Conservation (phyloP, 176 grass and related monocot species). For the Triticum turgidum region DNA sequence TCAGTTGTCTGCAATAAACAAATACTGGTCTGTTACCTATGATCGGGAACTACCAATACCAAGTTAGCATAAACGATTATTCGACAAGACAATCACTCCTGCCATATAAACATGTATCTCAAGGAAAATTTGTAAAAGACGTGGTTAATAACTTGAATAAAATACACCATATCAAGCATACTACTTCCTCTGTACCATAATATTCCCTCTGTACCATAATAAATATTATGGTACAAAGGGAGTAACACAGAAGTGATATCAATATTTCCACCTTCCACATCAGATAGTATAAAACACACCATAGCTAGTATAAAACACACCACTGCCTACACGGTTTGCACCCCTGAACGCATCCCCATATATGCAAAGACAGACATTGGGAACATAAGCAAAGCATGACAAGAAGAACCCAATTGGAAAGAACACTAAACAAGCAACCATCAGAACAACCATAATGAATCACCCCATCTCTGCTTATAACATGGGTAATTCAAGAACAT, state of each 20-base stretch:
- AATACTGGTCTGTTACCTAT: too few species aligned
- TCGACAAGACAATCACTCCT: neutral
- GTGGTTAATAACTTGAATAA: neutral
- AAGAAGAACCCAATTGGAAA: slow-evolving; percentile 1
- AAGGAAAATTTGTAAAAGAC: neutral
- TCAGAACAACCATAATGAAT: too few species aligned
- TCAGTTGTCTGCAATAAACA: too few species aligned
- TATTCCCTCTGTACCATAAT: too few species aligned
- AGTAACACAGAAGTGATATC: neutral
- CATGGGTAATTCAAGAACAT: too few species aligned
- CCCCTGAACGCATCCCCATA: slow-evolving; percentile 36
- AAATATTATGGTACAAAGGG: too few species aligned
- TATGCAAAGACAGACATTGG: slow-evolving; percentile 40
- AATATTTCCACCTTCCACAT: too few species aligned
- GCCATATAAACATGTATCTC: neutral
- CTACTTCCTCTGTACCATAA: too few species aligned
- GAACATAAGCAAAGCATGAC: slow-evolving; percentile 10
- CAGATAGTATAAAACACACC: neutral
- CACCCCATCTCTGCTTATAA: too few species aligned
- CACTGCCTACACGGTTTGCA: slow-evolving; percentile 27
- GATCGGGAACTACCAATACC: too few species aligned
- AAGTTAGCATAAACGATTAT: neutral
- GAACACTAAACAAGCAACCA: neutral
- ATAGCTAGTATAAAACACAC: neutral
- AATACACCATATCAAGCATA: neutral